Evolutionary conservation across 192 early-diverging fungal genomes (phyloP).

Genomic region (Phlyctochytrium planicorne): DNA sequence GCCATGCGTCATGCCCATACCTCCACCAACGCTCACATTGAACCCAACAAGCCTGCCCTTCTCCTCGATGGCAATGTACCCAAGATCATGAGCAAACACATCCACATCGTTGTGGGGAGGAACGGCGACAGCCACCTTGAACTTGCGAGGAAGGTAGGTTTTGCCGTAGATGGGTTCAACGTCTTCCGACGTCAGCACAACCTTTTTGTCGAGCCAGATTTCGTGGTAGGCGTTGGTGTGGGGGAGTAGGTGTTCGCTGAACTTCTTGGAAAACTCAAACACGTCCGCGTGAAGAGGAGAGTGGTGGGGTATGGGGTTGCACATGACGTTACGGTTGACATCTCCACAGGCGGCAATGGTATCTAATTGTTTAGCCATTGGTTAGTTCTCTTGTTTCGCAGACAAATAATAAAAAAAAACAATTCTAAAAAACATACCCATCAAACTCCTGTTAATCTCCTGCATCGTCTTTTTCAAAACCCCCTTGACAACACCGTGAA

Average conservation of each 20-base stretch:
- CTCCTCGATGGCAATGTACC: slow-evolving; percentile 87
- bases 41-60: slow-evolving; percentile 78
- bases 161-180: slow-evolving; percentile 89
- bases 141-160: slow-evolving; percentile 94
- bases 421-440: slow-evolving; percentile 40
- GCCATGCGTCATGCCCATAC: slow-evolving; percentile 98
- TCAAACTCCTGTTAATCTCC: slow-evolving; percentile 84
- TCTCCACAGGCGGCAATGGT: slow-evolving; percentile 97
- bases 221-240: slow-evolving; percentile 92
- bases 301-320: slow-evolving; percentile 81
- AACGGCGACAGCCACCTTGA: slow-evolving; percentile 93
- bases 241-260: slow-evolving; percentile 80
- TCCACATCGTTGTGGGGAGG: slow-evolving; percentile 97
- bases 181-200: slow-evolving; percentile 80
- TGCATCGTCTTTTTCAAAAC: slow-evolving; percentile 86
- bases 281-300: slow-evolving; percentile 80
- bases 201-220: slow-evolving; percentile 93
- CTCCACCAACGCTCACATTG: slow-evolving; percentile 93
- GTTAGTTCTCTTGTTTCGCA: neutral
- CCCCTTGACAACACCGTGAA: slow-evolving; percentile 92
- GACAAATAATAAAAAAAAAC: slow-evolving; percentile 11
- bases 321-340: slow-evolving; percentile 97
- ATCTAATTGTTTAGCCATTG: slow-evolving; percentile 38
- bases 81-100: slow-evolving; percentile 93
- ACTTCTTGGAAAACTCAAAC: slow-evolving; percentile 64